Conservation (phyloP, 352 stramenopile genomes). For the Pythium sp. region DNA sequence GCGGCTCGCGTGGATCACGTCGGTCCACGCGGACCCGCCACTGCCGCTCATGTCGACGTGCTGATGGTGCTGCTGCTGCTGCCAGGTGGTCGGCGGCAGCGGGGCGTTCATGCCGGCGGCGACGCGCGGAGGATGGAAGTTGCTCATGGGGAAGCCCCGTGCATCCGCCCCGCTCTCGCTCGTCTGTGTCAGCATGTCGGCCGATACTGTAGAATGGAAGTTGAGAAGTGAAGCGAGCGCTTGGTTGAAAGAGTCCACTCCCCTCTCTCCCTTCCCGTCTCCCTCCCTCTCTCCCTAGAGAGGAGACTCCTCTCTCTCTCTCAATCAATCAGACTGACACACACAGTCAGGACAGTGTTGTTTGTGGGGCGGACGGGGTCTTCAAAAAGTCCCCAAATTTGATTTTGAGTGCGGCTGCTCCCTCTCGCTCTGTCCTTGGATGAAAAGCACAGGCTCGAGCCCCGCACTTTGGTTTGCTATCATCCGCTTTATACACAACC, state of each 20-base stretch:
- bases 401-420: not conserved
- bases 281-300: not conserved
- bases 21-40: constrained; percentile 5
- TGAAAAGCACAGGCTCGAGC: not conserved
- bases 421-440: not conserved
- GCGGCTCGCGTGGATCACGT: not conserved
- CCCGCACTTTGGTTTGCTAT: not conserved
- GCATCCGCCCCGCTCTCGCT: constrained; percentile 1
- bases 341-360: not conserved
- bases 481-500: not conserved
- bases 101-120: not conserved
- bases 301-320: not conserved
- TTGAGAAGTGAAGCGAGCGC: constrained; percentile 3
- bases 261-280: constrained; percentile 5
- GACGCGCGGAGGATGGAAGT: not conserved
- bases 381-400: not conserved
- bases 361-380: not conserved
- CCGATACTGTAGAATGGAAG: constrained; percentile 7
- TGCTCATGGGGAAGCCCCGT: not conserved
- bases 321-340: not conserved
- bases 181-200: constrained; percentile 9
- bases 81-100: not conserved
- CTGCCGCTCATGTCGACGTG: constrained; percentile 3
- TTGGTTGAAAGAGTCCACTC: constrained; percentile 1
- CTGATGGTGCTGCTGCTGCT: constrained; percentile 8